Evolutionary conservation across 1,284 basidiomycete species (phyloP).

Genomic region (Rhizoctonia solani): DNA sequence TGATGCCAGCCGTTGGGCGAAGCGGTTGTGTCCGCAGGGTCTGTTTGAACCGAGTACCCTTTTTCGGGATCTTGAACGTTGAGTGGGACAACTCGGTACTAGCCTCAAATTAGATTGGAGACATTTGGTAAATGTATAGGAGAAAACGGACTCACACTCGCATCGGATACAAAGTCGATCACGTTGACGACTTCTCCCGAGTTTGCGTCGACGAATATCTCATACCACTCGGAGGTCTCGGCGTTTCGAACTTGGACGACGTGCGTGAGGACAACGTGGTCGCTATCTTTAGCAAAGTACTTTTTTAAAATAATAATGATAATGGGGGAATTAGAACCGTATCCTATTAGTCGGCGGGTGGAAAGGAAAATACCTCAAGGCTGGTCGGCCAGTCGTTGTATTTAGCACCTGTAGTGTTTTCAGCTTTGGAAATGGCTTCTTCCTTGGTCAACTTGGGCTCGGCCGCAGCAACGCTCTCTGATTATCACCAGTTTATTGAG

Average conservation of each 20-base stretch:
- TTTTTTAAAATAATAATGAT: too few relatives aligned
- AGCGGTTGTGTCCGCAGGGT: constrained; percentile 29
- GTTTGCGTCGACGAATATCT: background rate
- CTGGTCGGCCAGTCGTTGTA: constrained; percentile 4
- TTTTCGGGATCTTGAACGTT: constrained; percentile 21
- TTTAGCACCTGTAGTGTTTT: constrained; percentile 13
- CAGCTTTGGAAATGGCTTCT: constrained; percentile 29
- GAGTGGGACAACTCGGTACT: constrained; percentile 33
- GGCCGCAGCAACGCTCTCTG: constrained; percentile 29
- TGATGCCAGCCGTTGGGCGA: constrained; percentile 29
- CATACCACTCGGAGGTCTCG: background rate
- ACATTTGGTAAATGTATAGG: too few relatives aligned
- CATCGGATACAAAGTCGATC: constrained; percentile 35
- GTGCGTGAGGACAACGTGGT: constrained; percentile 2
- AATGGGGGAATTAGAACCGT: background rate
- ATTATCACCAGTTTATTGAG: constrained; percentile 28
- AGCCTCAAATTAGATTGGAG: too few relatives aligned
- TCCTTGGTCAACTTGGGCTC: constrained; percentile 10
- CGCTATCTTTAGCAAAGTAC: constrained; percentile 30
- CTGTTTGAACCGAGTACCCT: background rate
- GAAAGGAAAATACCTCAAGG: constrained; percentile 8
- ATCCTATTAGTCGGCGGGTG: too few relatives aligned
- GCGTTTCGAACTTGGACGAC: constrained; percentile 35
- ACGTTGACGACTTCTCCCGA: constrained; percentile 30
- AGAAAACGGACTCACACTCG: constrained; percentile 13